A percentile compares a stretch with the other conserved stretches of the same genome.
Evolutionary conservation across 2,329 filamentous ascomycete species (phyloP).

Genomic region (Teratosphaeria nubilosa): DNA sequence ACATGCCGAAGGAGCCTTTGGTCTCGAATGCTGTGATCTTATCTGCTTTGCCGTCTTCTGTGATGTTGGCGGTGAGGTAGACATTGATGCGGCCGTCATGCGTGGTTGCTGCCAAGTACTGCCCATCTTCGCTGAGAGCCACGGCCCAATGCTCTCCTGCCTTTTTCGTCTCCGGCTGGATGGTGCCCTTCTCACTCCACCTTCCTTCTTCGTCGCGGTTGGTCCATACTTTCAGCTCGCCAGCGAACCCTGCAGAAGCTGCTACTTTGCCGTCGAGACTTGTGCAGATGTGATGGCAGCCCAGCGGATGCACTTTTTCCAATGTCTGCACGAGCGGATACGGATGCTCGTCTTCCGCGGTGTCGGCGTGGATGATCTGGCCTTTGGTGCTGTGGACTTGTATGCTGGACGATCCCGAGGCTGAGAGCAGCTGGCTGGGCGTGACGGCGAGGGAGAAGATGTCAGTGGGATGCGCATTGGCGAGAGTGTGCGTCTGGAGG

Average conservation of each 20-base stretch:
- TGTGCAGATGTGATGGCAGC: slow-evolving; percentile 80
- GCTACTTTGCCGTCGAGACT: slow-evolving; percentile 59
- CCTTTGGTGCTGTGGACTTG: slow-evolving; percentile 64
- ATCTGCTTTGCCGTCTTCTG: slow-evolving; percentile 28
- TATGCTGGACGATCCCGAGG: slow-evolving; percentile 72
- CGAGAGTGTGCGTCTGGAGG: slow-evolving; percentile 80
- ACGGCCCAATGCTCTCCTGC: slow-evolving; percentile 78
- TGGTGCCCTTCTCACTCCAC: slow-evolving; percentile 42
- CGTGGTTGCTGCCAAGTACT: slow-evolving; percentile 75
- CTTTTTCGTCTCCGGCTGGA: slow-evolving; percentile 40
- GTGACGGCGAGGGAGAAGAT: slow-evolving; percentile 29
- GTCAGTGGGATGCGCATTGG: slow-evolving; percentile 43
- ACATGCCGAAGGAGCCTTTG: slow-evolving; percentile 82
- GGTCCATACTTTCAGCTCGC: slow-evolving; percentile 77
- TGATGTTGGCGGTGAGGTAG: slow-evolving; percentile 52
- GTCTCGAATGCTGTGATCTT: slow-evolving; percentile 82
- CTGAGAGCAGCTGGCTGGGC: slow-evolving; percentile 55
- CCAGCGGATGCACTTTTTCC: slow-evolving; percentile 69
- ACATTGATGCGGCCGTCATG: slow-evolving; percentile 83
- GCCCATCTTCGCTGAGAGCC: slow-evolving; percentile 72
- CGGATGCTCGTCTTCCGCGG: slow-evolving; percentile 39
- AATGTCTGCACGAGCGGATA: slow-evolving; percentile 75
- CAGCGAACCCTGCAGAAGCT: slow-evolving; percentile 79
- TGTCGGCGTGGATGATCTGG: slow-evolving; percentile 21
- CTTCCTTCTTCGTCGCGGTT: slow-evolving; percentile 38